Percentiles rank a stretch among this genome's conserved stretches.
Conservation (phyloP, 192 early-diverging fungal genomes). For the Backusella sp. region DNA sequence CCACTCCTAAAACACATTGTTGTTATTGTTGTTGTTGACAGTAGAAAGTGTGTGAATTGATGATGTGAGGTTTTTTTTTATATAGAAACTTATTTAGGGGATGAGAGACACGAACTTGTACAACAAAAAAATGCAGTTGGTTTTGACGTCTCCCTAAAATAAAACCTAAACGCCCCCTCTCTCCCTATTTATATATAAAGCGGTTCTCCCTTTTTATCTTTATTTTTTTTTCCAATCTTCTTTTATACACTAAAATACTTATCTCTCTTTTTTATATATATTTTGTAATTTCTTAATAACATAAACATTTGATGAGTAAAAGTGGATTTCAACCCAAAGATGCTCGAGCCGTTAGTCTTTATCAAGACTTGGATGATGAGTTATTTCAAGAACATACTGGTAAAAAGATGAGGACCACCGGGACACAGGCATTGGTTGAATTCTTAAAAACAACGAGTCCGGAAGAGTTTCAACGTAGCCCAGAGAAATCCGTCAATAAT, state of each 20-base stretch:
- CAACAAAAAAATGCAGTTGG: conserved; percentile 1
- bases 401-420: conserved; percentile 23
- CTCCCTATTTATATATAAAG: conserved; percentile 2
- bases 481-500: conserved; percentile 19
- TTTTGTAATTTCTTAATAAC: not conserved
- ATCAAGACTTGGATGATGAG: conserved; percentile 16
- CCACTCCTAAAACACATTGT: not conserved
- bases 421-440: conserved; percentile 35
- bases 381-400: conserved; percentile 4
- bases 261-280: not conserved
- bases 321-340: conserved; percentile 12
- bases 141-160: conserved; percentile 4
- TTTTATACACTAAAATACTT: not conserved
- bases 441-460: conserved; percentile 36
- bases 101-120: not conserved
- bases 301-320: conserved; percentile 1
- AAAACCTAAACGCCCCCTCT: conserved; percentile 1
- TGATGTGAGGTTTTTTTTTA: not conserved
- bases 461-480: conserved; percentile 29
- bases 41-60: not conserved
- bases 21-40: not conserved
- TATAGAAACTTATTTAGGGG: not conserved
- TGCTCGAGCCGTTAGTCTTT: conserved; percentile 11
- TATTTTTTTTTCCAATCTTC: not conserved
- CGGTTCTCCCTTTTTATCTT: not conserved